Evolutionary conservation across 176 grass and related monocot genomes (phyloP), one percentile per base, ranked within the genome.

Genomic region (Dactylis glomerata): DNA sequence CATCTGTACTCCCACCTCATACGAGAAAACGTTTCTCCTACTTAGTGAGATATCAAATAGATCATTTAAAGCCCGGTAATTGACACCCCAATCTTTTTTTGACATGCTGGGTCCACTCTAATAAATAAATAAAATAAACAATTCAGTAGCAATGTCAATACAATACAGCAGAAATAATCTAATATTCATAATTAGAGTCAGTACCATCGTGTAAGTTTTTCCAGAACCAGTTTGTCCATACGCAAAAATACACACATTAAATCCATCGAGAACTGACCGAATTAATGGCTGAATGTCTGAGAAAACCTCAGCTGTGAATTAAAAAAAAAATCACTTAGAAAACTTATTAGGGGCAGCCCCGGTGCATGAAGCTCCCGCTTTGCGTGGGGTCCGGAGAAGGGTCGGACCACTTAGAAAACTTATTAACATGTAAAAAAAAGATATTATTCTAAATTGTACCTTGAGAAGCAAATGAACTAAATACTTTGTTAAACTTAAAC

Each of bases 401-500:
- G n/a, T n/a, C n/a, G n/a, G n/a, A n/a, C n/a, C 22, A 90, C 15
- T 8, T 27, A 66, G 4, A 15, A 19, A 76, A 14, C 26, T 30
- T 73, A 67, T 52, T 1, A 19, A 52, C 47, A 44, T 12, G 14
- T 31, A 46, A 28, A 8, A 1, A 56, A 0, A 3, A 67, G 30
- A 5, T 45, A 49, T 24, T 79, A 26, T 19, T 10, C 68, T 3
- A 6, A 83, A 82, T 31, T 41, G 40, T 92, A 98, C 96, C 91
- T 95, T 98, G 96, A 24, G 96, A 91, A 87, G 87, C 46, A 76
- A 76, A 50, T 72, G 85, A 77, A 68, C 26, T 67, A 71, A 94
- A 98, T 36, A 95, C 96, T 85, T 96, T 98, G 70, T 98, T 98
- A 78, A 98, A 98, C 74, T 98, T 98, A 86, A 98, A 98, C 89